Base-by-base conservation (phyloP, 2,329 filamentous ascomycete genomes). In the Trichoderma atroviride region DNA sequence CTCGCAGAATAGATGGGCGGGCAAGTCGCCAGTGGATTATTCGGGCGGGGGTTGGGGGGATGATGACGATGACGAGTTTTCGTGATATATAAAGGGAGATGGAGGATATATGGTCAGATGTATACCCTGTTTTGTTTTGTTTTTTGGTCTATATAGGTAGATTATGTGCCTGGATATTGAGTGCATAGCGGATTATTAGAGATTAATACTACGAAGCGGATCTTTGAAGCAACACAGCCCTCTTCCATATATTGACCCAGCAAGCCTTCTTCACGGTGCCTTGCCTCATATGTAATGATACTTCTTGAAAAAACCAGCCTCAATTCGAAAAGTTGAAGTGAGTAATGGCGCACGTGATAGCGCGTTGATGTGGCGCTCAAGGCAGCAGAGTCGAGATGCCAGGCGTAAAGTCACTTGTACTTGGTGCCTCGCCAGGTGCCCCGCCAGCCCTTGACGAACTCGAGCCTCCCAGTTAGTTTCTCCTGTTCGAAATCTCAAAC, bases 1-100 rank as follows among this genome's bases (percentile, higher is more conserved):
- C n/a, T 47, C 31, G 24, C 56, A 69, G 37, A 68, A 72, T 50
- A 74, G 73, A 52, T 76, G 75, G 76, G 69, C 71, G 9, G 72
- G 72, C 56, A 73, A 70, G 14, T 70, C 75, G 9, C 72, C 73
- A 0, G 72, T 68, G 11, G 76, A 78, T 65, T 77, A 77, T 37
- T 78, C 76, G 0, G 76, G 76, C 3, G 74, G 72, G 2, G 75
- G 72, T 22, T 78, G 76, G 76, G 76, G 75, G 1, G 70, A 73
- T 60, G 72, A 73, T 14, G 57, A 59, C 22, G 64, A 59, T 4
- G 59, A 67, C 14, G 59, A 64, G 16, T 64, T 64, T 61, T 56
- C n/a, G 47, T 62, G 52, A 68, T 40, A 16, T 43, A n/a, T 43
- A 19, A 9, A 3, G 4, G 22, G 29, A 33, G 16, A 29, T 24